Percentiles rank a stretch among this genome's conserved stretches.
phyloP scores from a whole-genome alignment of 805 yeast genomes.

The Lachancea sp. region DNA sequence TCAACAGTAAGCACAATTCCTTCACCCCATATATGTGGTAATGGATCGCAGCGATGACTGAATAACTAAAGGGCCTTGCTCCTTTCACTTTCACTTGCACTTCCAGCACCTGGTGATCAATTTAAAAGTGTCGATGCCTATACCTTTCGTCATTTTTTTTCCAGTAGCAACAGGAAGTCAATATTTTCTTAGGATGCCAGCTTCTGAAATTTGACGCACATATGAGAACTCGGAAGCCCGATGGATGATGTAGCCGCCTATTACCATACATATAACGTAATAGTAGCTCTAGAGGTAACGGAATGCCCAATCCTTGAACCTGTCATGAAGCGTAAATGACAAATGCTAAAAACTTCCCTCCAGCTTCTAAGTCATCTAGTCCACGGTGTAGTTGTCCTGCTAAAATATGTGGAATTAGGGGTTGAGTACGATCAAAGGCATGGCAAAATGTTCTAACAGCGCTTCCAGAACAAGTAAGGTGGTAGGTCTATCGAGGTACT shows the following conservation, averaged over 20 bases:
- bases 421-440: no score
- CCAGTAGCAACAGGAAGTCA: slow-evolving; percentile 7
- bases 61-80: slow-evolving; percentile 1
- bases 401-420: no score
- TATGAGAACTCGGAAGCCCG: slow-evolving; percentile 1
- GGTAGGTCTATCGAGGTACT: no score
- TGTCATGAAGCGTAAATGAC: no score
- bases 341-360: no score
- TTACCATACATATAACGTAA: no score
- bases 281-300: no score
- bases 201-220: slow-evolving; percentile 9
- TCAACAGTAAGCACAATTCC: background rate
- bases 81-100: background rate
- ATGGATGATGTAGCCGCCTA: background rate
- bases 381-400: no score
- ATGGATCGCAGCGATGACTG: background rate
- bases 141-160: background rate
- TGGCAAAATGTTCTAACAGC: no score
- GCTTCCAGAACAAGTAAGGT: no score
- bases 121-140: slow-evolving; percentile 1
- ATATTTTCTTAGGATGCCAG: slow-evolving; percentile 8
- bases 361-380: no score
- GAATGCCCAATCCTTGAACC: no score
- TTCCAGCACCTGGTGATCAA: slow-evolving; percentile 7
- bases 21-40: slow-evolving; percentile 3